phyloP scores from a whole-genome alignment of 441 rosid genomes.

The Populus hybrid region DNA sequence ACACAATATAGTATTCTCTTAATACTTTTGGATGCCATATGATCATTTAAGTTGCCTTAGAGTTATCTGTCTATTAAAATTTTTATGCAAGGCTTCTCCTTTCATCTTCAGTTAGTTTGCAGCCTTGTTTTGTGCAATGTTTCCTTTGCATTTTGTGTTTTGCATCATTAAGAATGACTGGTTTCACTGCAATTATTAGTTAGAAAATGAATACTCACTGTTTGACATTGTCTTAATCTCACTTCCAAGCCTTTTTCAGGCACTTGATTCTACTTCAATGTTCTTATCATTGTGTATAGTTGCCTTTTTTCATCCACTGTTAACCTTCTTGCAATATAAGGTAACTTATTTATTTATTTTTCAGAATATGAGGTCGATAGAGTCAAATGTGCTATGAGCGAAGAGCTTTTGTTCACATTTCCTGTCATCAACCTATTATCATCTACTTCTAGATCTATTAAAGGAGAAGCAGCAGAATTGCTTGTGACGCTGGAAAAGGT shows the following conservation, averaged over 20 bases:
- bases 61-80: neutral
- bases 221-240: neutral
- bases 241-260: neutral
- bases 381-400: slow-evolving; percentile 38
- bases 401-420: slow-evolving; percentile 71
- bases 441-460: slow-evolving; percentile 77
- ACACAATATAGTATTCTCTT: too few species aligned
- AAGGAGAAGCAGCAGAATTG: slow-evolving; percentile 72
- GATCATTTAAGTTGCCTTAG: neutral
- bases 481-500: slow-evolving; percentile 64
- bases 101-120: slow-evolving; percentile 2
- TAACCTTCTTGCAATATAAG: neutral
- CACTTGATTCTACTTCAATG: neutral
- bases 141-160: neutral
- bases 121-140: neutral
- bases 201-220: neutral
- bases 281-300: neutral
- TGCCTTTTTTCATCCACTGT: slow-evolving; percentile 4
- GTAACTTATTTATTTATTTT: slow-evolving; percentile 13
- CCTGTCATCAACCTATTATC: slow-evolving; percentile 77
- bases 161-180: neutral
- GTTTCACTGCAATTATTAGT: neutral
- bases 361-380: slow-evolving; percentile 40
- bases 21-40: slow-evolving; percentile 4
- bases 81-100: neutral